These are phyloP conservation scores for Plasmodium adleri DNA, from an alignment of 169 alveolate genomes.

Conservation along the genomic window DNA sequence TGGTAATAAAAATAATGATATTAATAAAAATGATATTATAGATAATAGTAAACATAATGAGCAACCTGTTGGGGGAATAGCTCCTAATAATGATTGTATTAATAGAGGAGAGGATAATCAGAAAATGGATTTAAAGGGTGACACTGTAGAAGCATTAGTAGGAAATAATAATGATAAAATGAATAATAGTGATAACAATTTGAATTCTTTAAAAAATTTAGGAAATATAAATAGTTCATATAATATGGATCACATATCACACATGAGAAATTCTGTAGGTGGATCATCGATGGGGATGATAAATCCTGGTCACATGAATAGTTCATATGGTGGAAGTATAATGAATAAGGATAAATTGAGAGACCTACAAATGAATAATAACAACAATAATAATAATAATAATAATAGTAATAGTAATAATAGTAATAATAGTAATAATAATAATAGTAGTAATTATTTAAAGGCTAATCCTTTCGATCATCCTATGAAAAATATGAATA, in stretches of 20 bases:
- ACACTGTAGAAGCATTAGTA: neutral
- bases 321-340: neutral
- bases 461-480: too few relatives aligned
- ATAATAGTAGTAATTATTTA: too few relatives aligned
- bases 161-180: neutral
- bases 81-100: too few relatives aligned
- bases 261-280: neutral
- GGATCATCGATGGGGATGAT: neutral
- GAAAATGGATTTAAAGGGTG: too few relatives aligned
- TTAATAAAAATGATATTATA: neutral
- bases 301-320: neutral
- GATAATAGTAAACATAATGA: neutral
- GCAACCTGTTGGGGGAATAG: neutral
- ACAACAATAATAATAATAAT: too few relatives aligned
- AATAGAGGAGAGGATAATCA: neutral
- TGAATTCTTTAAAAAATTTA: neutral
- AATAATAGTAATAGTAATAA: too few relatives aligned
- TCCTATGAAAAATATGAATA: too few relatives aligned
- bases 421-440: too few relatives aligned
- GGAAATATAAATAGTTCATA: neutral
- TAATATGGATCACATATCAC: neutral
- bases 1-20: neutral
- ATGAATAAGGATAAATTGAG: too few relatives aligned
- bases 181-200: neutral
- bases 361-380: too few relatives aligned